Conservation (phyloP, 129 eudicot genomes). For the Escallonia rubra region DNA sequence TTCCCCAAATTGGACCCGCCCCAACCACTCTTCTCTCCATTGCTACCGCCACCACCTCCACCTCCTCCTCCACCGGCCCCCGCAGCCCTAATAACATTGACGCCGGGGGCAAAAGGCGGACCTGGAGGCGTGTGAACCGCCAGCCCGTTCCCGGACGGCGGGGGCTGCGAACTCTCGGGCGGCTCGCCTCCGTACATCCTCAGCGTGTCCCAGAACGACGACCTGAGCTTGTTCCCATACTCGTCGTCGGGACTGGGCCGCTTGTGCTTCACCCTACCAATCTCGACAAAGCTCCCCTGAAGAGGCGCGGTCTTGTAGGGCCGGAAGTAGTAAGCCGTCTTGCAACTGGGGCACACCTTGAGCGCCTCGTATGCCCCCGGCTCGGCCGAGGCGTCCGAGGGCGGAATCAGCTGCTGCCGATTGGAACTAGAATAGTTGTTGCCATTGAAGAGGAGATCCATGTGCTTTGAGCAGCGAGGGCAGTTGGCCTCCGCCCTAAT, state of each 20-base stretch:
- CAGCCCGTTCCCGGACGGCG: constrained; percentile 41
- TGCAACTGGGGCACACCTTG: constrained; percentile 75
- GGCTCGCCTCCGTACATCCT: constrained; percentile 50
- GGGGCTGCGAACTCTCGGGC: constrained; percentile 49
- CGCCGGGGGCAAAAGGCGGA: constrained; percentile 78
- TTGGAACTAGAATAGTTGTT: constrained; percentile 22
- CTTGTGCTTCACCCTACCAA: constrained; percentile 37
- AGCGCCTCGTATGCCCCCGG: constrained; percentile 43
- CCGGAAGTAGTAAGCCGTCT: constrained; percentile 54
- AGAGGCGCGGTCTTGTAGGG: constrained; percentile 62
- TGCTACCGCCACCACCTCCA: constrained; percentile 17
- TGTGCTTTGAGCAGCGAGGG: constrained; percentile 70
- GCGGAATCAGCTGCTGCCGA: constrained; percentile 35
- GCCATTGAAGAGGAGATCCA: constrained; percentile 47
- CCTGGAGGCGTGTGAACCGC: constrained; percentile 79
- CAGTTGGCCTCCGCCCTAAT: constrained; percentile 82
- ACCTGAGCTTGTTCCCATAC: constrained; percentile 33
- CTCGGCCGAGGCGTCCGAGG: constrained; percentile 17
- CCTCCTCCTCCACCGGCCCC: constrained; percentile 29
- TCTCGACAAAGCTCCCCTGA: constrained; percentile 83
- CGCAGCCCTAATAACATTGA: constrained; percentile 42
- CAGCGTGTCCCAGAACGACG: constrained; percentile 66
- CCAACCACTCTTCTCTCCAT: constrained; percentile 57
- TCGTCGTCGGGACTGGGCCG: constrained; percentile 13
- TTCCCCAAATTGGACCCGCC: constrained; percentile 87